Evolutionary conservation across 352 stramenopile species (phyloP).

Genomic region (Phytophthora podocarpi): DNA sequence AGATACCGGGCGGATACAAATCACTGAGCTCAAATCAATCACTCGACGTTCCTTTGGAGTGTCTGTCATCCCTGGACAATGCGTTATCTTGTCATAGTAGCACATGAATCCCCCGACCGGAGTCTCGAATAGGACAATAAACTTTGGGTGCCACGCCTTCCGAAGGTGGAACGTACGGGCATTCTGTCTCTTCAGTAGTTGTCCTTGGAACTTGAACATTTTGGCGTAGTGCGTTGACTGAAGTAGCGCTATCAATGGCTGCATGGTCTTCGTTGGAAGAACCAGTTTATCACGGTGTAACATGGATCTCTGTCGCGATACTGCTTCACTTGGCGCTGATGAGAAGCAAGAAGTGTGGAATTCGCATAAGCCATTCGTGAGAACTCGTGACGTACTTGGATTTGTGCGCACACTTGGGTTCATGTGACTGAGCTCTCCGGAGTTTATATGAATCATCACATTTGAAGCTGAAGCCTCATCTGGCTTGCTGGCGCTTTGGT

Average conservation of each 20-base stretch:
- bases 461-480: conserved; percentile 31
- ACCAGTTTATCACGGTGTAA: conserved; percentile 37
- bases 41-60: conserved; percentile 58
- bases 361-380: conserved; percentile 34
- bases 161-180: conserved; percentile 61
- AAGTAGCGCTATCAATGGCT: conserved; percentile 31
- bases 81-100: conserved; percentile 74
- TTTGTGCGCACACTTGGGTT: conserved; percentile 12
- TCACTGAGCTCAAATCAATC: conserved; percentile 69
- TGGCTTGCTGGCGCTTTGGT: conserved; percentile 9
- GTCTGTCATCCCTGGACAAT: conserved; percentile 62
- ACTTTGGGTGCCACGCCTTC: conserved; percentile 65
- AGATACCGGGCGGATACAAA: conserved; percentile 69
- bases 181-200: conserved; percentile 52
- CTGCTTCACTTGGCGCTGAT: conserved; percentile 27
- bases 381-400: conserved; percentile 10
- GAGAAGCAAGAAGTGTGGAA: conserved; percentile 36
- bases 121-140: conserved; percentile 60
- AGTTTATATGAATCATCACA: conserved; percentile 27
- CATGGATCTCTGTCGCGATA: conserved; percentile 36
- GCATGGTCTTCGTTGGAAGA: conserved; percentile 17
- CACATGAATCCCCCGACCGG: conserved; percentile 69
- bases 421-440: conserved; percentile 14
- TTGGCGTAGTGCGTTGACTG: conserved; percentile 53
- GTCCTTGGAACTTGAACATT: conserved; percentile 64